Evolutionary conservation across 176 grass and related monocot genomes (phyloP).

Genomic region (Luzula sylvatica): DNA sequence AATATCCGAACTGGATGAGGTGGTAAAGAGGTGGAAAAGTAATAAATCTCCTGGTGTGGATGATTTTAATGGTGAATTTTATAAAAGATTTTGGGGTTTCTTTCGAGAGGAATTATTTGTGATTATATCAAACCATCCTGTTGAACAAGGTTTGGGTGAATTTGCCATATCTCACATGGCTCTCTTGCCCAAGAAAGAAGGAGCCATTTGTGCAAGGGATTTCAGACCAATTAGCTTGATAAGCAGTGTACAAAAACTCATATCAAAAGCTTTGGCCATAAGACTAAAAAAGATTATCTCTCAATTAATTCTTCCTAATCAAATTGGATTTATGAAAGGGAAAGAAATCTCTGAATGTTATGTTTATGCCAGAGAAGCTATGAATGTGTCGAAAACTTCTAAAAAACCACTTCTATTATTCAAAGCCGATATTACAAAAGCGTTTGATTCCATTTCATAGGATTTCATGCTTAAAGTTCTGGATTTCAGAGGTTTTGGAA

Average conservation of each 20-base stretch:
- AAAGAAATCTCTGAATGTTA: not conserved
- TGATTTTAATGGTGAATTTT: no score
- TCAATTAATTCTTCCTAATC: not conserved
- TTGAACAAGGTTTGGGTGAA: not conserved
- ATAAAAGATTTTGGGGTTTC: not conserved
- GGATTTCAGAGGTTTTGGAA: not conserved
- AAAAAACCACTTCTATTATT: not conserved
- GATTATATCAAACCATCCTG: not conserved
- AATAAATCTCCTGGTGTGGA: no score
- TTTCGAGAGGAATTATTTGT: not conserved
- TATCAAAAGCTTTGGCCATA: not conserved
- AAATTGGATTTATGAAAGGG: not conserved
- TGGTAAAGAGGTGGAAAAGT: not conserved
- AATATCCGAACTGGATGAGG: not conserved
- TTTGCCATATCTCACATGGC: not conserved
- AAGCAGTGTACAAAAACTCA: not conserved
- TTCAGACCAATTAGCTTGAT: not conserved
- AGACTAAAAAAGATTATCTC: not conserved
- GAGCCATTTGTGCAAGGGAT: not conserved
- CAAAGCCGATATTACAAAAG: not conserved
- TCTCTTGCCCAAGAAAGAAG: not conserved
- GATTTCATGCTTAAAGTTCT: not conserved
- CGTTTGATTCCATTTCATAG: not conserved
- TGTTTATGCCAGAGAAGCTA: not conserved
- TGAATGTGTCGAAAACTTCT: not conserved